phyloP scores from a whole-genome alignment of 2,329 filamentous ascomycete genomes.

The Apiospora aurea region DNA sequence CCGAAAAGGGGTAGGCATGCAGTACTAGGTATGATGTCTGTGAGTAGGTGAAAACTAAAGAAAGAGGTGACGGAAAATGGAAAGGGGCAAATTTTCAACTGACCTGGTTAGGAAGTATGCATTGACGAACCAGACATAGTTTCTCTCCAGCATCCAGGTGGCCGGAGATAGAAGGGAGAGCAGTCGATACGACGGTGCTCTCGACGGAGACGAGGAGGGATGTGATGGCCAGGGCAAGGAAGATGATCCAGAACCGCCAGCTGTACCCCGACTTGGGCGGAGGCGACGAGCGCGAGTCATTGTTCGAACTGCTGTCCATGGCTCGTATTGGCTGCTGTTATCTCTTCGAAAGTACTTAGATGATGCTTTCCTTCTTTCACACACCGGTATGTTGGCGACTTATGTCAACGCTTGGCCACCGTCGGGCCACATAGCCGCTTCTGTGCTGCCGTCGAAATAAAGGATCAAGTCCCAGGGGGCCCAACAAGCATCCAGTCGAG shows the following conservation, averaged over 20 bases:
- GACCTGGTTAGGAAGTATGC: constrained; percentile 29
- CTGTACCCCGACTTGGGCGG: not conserved
- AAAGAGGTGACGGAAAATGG: not conserved
- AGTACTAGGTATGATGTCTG: constrained; percentile 29
- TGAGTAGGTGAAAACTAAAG: not conserved
- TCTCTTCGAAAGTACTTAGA: not conserved
- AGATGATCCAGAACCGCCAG: constrained; percentile 1
- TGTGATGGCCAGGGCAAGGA: not conserved
- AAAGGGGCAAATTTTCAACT: not conserved
- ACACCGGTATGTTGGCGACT: not conserved
- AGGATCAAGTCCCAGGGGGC: too few relatives aligned
- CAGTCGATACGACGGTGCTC: not conserved
- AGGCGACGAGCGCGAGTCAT: not conserved
- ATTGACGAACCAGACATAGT: constrained; percentile 22
- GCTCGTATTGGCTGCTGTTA: not conserved
- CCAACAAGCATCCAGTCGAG: too few relatives aligned
- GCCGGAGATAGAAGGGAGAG: not conserved
- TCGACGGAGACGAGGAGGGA: not conserved
- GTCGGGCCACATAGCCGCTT: too few relatives aligned
- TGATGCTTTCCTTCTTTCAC: too few relatives aligned
- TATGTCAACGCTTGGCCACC: too few relatives aligned
- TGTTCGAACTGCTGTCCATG: not conserved
- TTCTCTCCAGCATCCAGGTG: not conserved
- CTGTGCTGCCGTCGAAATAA: too few relatives aligned
- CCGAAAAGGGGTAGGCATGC: constrained; percentile 52